Evolutionary conservation across 805 yeast genomes (phyloP).

Genomic region (Cyberlindnera japonica): DNA sequence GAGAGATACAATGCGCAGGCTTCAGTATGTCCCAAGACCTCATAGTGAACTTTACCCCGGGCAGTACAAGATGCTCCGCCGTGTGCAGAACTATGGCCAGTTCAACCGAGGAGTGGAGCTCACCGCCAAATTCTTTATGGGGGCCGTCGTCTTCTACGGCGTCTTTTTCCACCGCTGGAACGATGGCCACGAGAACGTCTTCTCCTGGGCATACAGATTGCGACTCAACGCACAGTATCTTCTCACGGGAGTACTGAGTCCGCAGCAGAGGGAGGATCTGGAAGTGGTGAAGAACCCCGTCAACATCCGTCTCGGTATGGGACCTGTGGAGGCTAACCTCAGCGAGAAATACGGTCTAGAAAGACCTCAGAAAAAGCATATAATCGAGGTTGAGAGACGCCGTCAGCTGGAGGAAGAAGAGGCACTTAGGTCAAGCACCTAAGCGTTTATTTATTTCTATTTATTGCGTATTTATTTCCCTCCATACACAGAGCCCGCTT

Average conservation of each 20-base stretch:
- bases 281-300: constrained; percentile 28
- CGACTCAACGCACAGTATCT: constrained; percentile 55
- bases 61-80: constrained; percentile 65
- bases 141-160: constrained; percentile 50
- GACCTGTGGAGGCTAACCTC: constrained; percentile 30
- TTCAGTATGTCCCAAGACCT: constrained; percentile 79
- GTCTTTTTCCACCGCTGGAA: constrained; percentile 82
- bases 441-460: neutral
- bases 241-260: constrained; percentile 50
- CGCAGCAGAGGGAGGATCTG: constrained; percentile 62
- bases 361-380: constrained; percentile 68
- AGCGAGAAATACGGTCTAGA: constrained; percentile 44
- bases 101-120: constrained; percentile 59
- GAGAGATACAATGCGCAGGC: constrained; percentile 66
- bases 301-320: constrained; percentile 34
- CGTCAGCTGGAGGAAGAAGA: constrained; percentile 66
- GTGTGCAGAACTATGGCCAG: constrained; percentile 48
- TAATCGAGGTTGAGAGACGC: constrained; percentile 68
- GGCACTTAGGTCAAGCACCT: neutral
- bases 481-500: too few species aligned
- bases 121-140: constrained; percentile 49
- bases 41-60: constrained; percentile 72
- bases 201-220: constrained; percentile 61
- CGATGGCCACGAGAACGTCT: constrained; percentile 74
- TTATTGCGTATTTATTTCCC: neutral